Conservation (phyloP, 2,329 filamentous ascomycete genomes). For the Xylariaceae sp. region DNA sequence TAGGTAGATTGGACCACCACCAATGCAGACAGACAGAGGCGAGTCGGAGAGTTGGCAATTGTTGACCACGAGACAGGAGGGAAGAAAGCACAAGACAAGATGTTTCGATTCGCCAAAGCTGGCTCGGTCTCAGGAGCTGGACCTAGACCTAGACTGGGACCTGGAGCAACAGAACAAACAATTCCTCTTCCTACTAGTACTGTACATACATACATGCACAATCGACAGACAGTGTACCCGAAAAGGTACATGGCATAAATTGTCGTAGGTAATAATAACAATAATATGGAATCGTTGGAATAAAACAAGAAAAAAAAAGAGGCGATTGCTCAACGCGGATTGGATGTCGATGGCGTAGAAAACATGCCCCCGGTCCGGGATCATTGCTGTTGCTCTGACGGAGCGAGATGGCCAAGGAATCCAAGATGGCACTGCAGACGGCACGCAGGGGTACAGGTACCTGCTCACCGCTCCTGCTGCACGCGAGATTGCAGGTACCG, state of each 20-base stretch:
- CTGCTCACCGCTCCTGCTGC: slow-evolving; percentile 13
- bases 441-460: slow-evolving; percentile 24
- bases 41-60: slow-evolving; percentile 1
- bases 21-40: not conserved
- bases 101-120: slow-evolving; percentile 24
- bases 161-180: slow-evolving; percentile 32
- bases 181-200: slow-evolving; percentile 22
- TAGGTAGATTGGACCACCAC: slow-evolving; percentile 1
- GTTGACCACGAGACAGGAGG: slow-evolving; percentile 15
- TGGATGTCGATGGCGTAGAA: slow-evolving; percentile 27
- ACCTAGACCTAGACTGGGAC: too few relatives aligned
- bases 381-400: slow-evolving; percentile 29
- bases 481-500: slow-evolving; percentile 26
- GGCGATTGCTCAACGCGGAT: slow-evolving; percentile 34
- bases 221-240: slow-evolving; percentile 21
- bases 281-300: slow-evolving; percentile 25
- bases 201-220: slow-evolving; percentile 20
- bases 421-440: slow-evolving; percentile 22
- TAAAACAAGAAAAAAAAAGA: slow-evolving; percentile 26
- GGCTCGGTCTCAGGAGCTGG: slow-evolving; percentile 29
- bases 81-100: slow-evolving; percentile 19
- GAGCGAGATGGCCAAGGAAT: slow-evolving; percentile 31
- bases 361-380: slow-evolving; percentile 20
- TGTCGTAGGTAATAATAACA: slow-evolving; percentile 29
- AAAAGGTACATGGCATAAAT: slow-evolving; percentile 20